Evolutionary conservation across 2,329 filamentous ascomycete genomes (phyloP).

Genomic region (Talaromyces sp.): DNA sequence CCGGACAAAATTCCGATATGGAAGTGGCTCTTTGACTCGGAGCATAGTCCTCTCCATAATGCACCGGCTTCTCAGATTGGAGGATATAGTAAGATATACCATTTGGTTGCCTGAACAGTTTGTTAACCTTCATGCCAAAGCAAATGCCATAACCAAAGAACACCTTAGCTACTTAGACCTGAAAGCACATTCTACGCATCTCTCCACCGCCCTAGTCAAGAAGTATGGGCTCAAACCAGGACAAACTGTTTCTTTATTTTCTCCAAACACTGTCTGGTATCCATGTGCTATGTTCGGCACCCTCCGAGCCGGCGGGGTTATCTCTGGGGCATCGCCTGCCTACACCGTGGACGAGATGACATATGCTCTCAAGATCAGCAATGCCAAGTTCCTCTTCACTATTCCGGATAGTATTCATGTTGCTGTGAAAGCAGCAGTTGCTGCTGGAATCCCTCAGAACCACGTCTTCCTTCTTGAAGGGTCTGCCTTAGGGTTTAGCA

Average conservation of each 20-base stretch:
- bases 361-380: slow-evolving; percentile 55
- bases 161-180: slow-evolving; percentile 55
- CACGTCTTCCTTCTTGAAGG: slow-evolving; percentile 56
- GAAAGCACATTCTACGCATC: slow-evolving; percentile 51
- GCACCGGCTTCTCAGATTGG: slow-evolving; percentile 18
- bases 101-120: background rate
- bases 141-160: slow-evolving; percentile 55
- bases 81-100: background rate
- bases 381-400: slow-evolving; percentile 56
- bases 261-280: slow-evolving; percentile 63
- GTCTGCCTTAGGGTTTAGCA: slow-evolving; percentile 45
- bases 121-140: slow-evolving; percentile 36
- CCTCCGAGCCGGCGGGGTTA: slow-evolving; percentile 50
- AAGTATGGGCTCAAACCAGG: slow-evolving; percentile 50
- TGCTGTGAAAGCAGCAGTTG: slow-evolving; percentile 49
- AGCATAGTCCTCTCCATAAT: slow-evolving; percentile 44
- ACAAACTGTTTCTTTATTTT: slow-evolving; percentile 57
- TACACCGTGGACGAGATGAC: slow-evolving; percentile 65
- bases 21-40: slow-evolving; percentile 56
- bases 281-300: slow-evolving; percentile 58
- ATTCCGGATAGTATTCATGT: slow-evolving; percentile 51
- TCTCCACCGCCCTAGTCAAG: slow-evolving; percentile 56
- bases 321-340: slow-evolving; percentile 59
- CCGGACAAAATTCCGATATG: slow-evolving; percentile 33
- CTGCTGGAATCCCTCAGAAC: slow-evolving; percentile 48